These are phyloP conservation scores for Penicillium psychrosexuale DNA, from an alignment of 2,329 filamentous ascomycete genomes.

Conservation along the genomic window DNA sequence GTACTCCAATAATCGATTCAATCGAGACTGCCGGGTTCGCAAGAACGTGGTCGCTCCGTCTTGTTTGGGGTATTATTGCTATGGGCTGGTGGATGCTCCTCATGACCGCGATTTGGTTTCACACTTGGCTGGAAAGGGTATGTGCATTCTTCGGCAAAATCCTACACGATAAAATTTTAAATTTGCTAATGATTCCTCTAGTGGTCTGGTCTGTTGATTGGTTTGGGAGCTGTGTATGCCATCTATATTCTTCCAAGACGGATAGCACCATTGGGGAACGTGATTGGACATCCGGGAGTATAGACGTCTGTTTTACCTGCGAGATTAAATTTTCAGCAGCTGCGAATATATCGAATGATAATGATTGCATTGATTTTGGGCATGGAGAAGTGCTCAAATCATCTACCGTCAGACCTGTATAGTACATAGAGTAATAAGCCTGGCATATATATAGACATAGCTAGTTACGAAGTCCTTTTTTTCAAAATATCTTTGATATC, in stretches of 20 bases:
- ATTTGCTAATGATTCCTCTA: conserved; percentile 22
- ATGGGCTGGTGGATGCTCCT: conserved; percentile 92
- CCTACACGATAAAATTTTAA: neutral
- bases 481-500: too few relatives aligned
- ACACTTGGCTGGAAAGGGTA: conserved; percentile 98
- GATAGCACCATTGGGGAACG: conserved; percentile 42
- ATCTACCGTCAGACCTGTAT: too few relatives aligned
- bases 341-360: conserved; percentile 10
- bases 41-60: conserved; percentile 55
- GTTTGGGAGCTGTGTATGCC: conserved; percentile 48
- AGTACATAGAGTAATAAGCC: neutral
- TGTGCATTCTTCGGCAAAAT: conserved; percentile 32
- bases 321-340: neutral
- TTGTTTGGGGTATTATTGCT: conserved; percentile 58
- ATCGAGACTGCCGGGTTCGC: conserved; percentile 46
- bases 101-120: conserved; percentile 98
- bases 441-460: neutral
- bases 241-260: conserved; percentile 52
- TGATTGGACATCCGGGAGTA: conserved; percentile 46
- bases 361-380: conserved; percentile 8
- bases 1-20: conserved; percentile 22
- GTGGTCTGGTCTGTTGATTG: conserved; percentile 51
- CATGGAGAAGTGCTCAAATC: neutral
- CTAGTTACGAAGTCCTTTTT: too few relatives aligned
- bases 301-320: conserved; percentile 16